Evolutionary conservation across 176 grass and related monocot genomes (phyloP).

Genomic region (Zoysia japonica): DNA sequence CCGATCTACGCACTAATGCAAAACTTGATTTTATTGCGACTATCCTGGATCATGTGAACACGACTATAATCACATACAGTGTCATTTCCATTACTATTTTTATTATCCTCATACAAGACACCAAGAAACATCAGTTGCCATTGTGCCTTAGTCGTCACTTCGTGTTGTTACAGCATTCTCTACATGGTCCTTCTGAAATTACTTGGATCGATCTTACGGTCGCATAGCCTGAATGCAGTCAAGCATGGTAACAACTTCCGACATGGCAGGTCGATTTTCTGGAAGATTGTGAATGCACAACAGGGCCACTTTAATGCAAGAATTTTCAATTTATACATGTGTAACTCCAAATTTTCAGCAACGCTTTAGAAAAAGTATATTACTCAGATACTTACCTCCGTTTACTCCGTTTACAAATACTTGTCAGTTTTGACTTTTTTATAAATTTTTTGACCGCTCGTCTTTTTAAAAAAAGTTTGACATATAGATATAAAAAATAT

Average conservation of each 20-base stretch:
- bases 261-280: conserved; percentile 25
- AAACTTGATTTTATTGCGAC: background rate
- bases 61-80: background rate
- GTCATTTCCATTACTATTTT: background rate
- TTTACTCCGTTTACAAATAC: too few species aligned
- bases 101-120: background rate
- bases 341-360: background rate
- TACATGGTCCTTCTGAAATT: background rate
- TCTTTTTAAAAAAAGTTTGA: too few species aligned
- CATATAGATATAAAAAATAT: too few species aligned
- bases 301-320: conserved; percentile 6
- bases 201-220: background rate
- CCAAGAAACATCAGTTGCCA: background rate
- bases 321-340: background rate
- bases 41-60: background rate
- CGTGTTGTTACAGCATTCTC: background rate
- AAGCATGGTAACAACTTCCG: conserved; percentile 39
- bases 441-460: too few species aligned
- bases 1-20: background rate
- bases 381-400: too few species aligned
- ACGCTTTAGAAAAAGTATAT: background rate
- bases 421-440: too few species aligned
- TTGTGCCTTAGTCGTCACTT: background rate
- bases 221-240: background rate
- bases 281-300: background rate